Base-by-base conservation (phyloP, 2,329 filamentous ascomycete genomes). In the Verticillium klebahnii region DNA sequence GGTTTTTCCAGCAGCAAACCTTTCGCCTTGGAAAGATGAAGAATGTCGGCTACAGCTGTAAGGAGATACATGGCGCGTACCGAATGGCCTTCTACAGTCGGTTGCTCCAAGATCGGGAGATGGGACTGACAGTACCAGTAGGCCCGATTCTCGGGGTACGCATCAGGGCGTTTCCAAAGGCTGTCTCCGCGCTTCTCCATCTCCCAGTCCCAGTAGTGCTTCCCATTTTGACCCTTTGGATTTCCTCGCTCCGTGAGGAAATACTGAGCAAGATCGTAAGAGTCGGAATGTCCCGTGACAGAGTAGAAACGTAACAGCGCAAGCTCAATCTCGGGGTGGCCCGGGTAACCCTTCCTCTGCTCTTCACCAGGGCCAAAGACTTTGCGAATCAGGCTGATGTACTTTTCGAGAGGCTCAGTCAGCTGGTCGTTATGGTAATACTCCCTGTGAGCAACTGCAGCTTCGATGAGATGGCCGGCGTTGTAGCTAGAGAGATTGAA, bases 11-110 rank as follows among this genome's bases (percentile, higher is more conserved):
- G 71, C 2, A 67, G 39, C 34, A 68, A 67, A 56, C 70, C 61
- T 17, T 66, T 62, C 2, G 69, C 62, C 14, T 69, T 60, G 36
- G 75, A 72, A 4, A 82, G 69, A 31, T 75, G 77, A 1, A 82
- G 68, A 5, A 88, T 70, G 67, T 88, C 85, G 0, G 86, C 81
- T 0, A 82, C 82, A 0, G 81, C 84, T 3, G 82, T 86, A 7
- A 86, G 75, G 1, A 88, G 77, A 67, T 88, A 88, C 77, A 86
- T 81, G 0, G 82, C 84, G 34, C 86, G 76, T 3, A 89, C 85
- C 1, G 82, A 78, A 85, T 36, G 34, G 0, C 85, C 86, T 65
- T 87, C 81, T 55, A 88, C 77, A 0, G 78, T 79, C 36, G 76
- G 63, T 68, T 87, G 85, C 57, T 85, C 75, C 1, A 78, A 66